Conservation (phyloP, 257 asterid genomes). For the Solanum piurae region DNA sequence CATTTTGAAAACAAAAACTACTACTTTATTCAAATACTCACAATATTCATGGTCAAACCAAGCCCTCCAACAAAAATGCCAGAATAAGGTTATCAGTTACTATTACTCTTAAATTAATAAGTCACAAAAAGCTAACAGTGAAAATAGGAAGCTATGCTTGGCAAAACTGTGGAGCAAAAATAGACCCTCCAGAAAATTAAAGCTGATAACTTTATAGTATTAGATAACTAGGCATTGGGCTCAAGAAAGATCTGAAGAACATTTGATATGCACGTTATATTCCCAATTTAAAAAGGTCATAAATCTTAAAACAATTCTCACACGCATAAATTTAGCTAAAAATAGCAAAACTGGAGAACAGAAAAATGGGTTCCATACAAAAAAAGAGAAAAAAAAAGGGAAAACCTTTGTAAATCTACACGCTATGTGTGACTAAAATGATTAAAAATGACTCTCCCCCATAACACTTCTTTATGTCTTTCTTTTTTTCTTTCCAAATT, state of each 20-base stretch:
- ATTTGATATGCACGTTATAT: background rate
- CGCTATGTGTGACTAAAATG: background rate
- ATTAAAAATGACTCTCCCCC: background rate
- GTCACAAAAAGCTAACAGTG: background rate
- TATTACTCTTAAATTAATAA: background rate
- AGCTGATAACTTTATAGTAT: constrained; percentile 9
- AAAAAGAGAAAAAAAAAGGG: background rate
- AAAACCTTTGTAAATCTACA: background rate
- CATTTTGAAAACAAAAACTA: background rate
- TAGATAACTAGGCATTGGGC: constrained; percentile 9
- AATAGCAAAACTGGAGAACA: background rate
- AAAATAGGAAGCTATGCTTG: constrained; percentile 1
- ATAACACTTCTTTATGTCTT: background rate
- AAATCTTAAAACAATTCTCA: background rate
- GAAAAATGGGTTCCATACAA: background rate
- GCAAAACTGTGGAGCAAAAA: constrained; percentile 2
- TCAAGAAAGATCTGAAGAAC: constrained; percentile 16
- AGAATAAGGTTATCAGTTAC: background rate
- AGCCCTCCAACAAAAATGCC: background rate
- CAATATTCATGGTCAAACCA: background rate
- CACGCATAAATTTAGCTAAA: background rate
- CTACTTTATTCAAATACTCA: background rate
- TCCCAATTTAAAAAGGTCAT: background rate
- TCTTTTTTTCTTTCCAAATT: background rate
- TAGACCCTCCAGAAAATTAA: background rate